These are phyloP conservation scores for Peronospora farinosa DNA, from an alignment of 352 stramenopile genomes.

Conservation along the genomic window DNA sequence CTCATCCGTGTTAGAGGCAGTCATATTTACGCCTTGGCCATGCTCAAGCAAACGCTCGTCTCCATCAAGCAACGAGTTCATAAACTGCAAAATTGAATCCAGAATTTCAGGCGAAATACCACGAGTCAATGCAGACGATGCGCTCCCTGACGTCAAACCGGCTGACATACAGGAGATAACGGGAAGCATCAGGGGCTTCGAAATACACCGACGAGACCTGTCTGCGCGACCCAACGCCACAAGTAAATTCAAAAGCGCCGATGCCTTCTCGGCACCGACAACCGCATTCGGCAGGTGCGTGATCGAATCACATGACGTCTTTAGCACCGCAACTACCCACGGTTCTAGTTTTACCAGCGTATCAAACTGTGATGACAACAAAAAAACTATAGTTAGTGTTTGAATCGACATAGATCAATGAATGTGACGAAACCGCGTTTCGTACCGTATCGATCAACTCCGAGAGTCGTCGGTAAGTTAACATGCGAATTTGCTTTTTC, in stretches of 20 bases:
- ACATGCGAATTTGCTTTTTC: conserved; percentile 77
- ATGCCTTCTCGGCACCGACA: conserved; percentile 68
- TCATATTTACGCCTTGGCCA: conserved; percentile 22
- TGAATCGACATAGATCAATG: neutral
- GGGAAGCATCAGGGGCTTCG: conserved; percentile 32
- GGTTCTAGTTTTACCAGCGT: conserved; percentile 51
- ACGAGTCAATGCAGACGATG: conserved; percentile 23
- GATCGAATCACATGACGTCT: conserved; percentile 49
- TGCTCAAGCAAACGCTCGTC: conserved; percentile 37
- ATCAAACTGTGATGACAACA: conserved; percentile 44
- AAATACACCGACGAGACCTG: conserved; percentile 34
- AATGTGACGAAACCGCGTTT: neutral
- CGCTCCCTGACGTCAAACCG: conserved; percentile 32
- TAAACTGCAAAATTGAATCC: conserved; percentile 64
- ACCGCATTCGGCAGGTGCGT: conserved; percentile 61
- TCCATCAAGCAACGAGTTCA: conserved; percentile 70
- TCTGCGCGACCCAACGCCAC: conserved; percentile 50
- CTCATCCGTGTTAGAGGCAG: conserved; percentile 2
- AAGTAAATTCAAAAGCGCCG: conserved; percentile 71
- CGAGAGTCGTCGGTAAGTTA: conserved; percentile 64
- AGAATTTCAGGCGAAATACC: conserved; percentile 66
- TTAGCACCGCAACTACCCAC: conserved; percentile 50
- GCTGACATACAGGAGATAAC: conserved; percentile 67
- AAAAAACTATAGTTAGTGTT: conserved; percentile 10
- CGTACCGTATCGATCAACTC: conserved; percentile 65